Percentiles rank a stretch among this genome's conserved stretches.
These are phyloP conservation scores for Epichloe scottii DNA, from an alignment of 2,329 filamentous ascomycete genomes.

Conservation along the genomic window DNA sequence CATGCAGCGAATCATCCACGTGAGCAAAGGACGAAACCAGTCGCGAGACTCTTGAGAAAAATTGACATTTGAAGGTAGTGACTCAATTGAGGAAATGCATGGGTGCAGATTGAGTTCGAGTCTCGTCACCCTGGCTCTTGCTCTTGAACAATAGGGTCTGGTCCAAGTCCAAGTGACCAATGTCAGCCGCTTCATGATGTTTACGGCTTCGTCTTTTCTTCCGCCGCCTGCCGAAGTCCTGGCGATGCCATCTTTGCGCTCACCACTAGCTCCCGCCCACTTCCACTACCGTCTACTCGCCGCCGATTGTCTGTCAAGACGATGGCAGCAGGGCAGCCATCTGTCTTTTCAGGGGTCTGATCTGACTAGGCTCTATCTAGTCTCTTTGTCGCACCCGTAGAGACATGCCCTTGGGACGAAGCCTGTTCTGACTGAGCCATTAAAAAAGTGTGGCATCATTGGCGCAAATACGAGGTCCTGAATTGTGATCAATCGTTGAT, in stretches of 20 bases:
- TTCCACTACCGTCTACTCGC: background rate
- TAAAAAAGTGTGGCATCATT: background rate
- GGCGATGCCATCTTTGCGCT: background rate
- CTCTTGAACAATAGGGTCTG: background rate
- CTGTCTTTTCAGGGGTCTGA: background rate
- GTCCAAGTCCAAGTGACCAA: background rate
- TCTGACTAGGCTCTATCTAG: background rate
- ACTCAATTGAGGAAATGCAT: background rate
- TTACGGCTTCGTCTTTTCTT: too few relatives aligned
- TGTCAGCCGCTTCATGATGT: background rate
- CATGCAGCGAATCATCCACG: too few relatives aligned
- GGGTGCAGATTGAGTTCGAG: background rate
- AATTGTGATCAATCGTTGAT: background rate
- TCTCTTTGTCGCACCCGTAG: background rate
- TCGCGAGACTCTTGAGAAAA: too few relatives aligned
- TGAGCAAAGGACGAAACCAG: too few relatives aligned
- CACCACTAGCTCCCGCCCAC: background rate
- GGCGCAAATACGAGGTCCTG: background rate
- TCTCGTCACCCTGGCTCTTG: background rate
- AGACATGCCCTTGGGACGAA: background rate
- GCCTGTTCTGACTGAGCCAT: background rate
- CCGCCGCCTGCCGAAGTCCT: too few relatives aligned
- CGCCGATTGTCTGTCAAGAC: too few relatives aligned
- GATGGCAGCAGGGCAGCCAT: background rate
- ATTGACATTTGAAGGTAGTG: too few relatives aligned